These are phyloP conservation scores for Xylaria scruposa DNA, from an alignment of 495 filamentous ascomycete species.

Conservation along the genomic window DNA sequence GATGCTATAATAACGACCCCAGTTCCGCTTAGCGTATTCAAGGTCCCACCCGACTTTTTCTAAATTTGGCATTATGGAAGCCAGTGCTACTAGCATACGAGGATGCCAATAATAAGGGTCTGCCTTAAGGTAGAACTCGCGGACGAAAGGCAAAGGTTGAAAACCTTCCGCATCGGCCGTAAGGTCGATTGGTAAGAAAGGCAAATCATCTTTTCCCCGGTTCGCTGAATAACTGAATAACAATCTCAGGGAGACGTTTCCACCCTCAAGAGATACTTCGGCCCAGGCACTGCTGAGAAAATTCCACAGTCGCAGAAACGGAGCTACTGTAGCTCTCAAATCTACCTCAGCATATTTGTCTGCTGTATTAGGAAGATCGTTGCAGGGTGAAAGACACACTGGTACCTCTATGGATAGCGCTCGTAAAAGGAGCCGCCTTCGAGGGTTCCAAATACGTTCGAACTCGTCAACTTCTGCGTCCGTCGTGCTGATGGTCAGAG, in stretches of 20 bases:
- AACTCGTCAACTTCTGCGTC: background rate
- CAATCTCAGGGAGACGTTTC: background rate
- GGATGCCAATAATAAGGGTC: background rate
- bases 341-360: background rate
- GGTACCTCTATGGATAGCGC: background rate
- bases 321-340: background rate
- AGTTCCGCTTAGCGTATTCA: background rate
- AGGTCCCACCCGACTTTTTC: background rate
- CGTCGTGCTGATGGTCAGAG: background rate
- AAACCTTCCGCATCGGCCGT: background rate
- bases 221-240: no score
- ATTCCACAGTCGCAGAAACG: background rate
- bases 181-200: background rate
- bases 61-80: background rate
- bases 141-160: background rate
- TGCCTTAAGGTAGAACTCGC: background rate
- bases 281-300: background rate
- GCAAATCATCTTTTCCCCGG: no score
- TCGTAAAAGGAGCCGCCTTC: background rate
- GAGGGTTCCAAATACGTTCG: background rate
- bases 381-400: background rate
- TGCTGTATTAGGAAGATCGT: background rate
- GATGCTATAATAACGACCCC: background rate
- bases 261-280: background rate
- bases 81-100: background rate